These are phyloP conservation scores for Basidiobolus meristosporus DNA, from an alignment of 371 early-diverging fungal species.

Conservation along the genomic window DNA sequence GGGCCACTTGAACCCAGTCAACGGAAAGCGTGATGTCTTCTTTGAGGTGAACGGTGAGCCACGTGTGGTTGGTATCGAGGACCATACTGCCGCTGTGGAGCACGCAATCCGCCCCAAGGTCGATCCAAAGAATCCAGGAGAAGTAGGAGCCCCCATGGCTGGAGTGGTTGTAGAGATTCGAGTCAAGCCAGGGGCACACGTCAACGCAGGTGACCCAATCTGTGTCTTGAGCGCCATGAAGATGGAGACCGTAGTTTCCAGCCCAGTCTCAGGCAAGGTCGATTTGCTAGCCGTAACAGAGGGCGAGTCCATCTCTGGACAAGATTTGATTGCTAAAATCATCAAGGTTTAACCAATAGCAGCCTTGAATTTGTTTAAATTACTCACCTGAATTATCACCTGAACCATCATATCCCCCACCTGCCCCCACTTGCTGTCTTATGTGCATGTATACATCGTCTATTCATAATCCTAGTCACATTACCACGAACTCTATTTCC, in stretches of 20 bases:
- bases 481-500: too few species aligned
- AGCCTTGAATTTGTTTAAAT: too few species aligned
- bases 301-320: constrained; percentile 59
- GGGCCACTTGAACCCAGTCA: constrained; percentile 49
- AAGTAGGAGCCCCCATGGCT: constrained; percentile 91
- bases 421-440: too few species aligned
- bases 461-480: too few species aligned
- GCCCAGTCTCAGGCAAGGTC: constrained; percentile 61
- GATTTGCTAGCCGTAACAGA: constrained; percentile 43
- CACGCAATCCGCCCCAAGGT: constrained; percentile 57
- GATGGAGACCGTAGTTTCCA: constrained; percentile 87
- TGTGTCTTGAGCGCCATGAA: constrained; percentile 90
- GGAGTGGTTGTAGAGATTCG: constrained; percentile 84
- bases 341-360: constrained; percentile 14
- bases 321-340: constrained; percentile 57
- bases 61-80: constrained; percentile 56
- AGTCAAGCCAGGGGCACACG: constrained; percentile 50
- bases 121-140: constrained; percentile 46
- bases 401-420: too few species aligned
- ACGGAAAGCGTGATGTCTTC: constrained; percentile 80
- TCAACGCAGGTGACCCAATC: constrained; percentile 79
- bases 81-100: constrained; percentile 28
- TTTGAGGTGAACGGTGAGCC: constrained; percentile 90
- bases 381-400: too few species aligned
- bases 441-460: too few species aligned